These are phyloP conservation scores for Ophiocordyceps camponoti-leonardi DNA, from an alignment of 2,329 filamentous ascomycete genomes.

Conservation along the genomic window DNA sequence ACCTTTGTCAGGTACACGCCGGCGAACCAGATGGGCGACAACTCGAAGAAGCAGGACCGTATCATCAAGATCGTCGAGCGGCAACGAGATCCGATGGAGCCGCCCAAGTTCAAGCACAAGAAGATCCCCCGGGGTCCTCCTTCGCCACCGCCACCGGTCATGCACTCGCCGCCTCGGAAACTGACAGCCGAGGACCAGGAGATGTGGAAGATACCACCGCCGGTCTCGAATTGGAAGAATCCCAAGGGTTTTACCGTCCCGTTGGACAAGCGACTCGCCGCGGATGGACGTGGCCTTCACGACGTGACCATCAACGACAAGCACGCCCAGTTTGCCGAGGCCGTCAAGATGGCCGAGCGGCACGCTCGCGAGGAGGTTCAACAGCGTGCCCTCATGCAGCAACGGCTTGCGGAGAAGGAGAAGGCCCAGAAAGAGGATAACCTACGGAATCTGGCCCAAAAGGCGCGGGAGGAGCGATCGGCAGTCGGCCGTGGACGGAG, in stretches of 20 bases:
- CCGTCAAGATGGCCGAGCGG: constrained; percentile 81
- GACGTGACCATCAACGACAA: constrained; percentile 97
- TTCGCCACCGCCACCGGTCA: constrained; percentile 79
- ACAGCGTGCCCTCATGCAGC: constrained; percentile 85
- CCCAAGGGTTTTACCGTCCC: constrained; percentile 96
- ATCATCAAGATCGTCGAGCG: constrained; percentile 98
- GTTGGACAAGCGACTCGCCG: constrained; percentile 84
- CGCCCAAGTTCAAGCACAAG: constrained; percentile 97
- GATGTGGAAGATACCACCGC: constrained; percentile 76
- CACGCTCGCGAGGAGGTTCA: constrained; percentile 93
- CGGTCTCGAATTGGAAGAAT: constrained; percentile 98
- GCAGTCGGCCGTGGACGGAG: constrained; percentile 28
- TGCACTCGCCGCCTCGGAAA: constrained; percentile 89
- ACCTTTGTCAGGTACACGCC: constrained; percentile 95
- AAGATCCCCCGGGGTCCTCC: constrained; percentile 90
- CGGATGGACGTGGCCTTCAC: constrained; percentile 79
- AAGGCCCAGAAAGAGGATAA: constrained; percentile 89
- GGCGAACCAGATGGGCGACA: constrained; percentile 86
- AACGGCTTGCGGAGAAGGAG: constrained; percentile 89
- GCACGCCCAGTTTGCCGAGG: constrained; percentile 90
- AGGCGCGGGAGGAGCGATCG: constrained; percentile 70
- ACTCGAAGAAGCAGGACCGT: constrained; percentile 74
- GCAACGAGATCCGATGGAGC: constrained; percentile 88
- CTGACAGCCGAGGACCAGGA: constrained; percentile 95
- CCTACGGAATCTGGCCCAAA: constrained; percentile 71